These are phyloP conservation scores for Phytophthora colocasiae DNA, from an alignment of 352 stramenopile species.

Conservation along the genomic window DNA sequence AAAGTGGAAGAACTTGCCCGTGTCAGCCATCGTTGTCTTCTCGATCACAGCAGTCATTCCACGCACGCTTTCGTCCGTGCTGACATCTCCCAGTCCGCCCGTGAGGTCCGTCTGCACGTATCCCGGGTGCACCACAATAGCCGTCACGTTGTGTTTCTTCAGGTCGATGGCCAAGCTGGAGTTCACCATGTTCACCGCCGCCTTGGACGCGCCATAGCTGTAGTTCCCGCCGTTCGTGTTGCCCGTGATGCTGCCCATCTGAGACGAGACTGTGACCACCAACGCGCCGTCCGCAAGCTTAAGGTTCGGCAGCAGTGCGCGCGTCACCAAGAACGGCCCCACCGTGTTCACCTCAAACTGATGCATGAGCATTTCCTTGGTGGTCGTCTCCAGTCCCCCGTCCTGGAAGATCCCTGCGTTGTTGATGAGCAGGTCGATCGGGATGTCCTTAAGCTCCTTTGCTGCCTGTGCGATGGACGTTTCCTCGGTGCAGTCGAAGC, in stretches of 20 bases:
- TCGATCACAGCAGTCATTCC: conserved; percentile 43
- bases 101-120: conserved; percentile 66
- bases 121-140: conserved; percentile 55
- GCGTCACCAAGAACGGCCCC: conserved; percentile 60
- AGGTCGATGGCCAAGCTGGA: conserved; percentile 51
- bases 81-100: conserved; percentile 30
- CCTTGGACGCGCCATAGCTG: conserved; percentile 74
- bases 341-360: conserved; percentile 73
- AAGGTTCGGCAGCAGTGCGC: conserved; percentile 50
- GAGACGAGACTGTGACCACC: conserved; percentile 18
- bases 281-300: conserved; percentile 21
- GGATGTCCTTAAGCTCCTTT: conserved; percentile 43
- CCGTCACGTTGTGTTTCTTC: conserved; percentile 45
- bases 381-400: conserved; percentile 33
- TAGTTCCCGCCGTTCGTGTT: conserved; percentile 52
- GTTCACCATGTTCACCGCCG: conserved; percentile 74
- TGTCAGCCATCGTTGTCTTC: conserved; percentile 41
- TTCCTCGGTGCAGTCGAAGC: conserved; percentile 54
- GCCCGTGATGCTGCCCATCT: conserved; percentile 49
- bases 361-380: conserved; percentile 54
- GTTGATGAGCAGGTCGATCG: conserved; percentile 70
- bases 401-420: conserved; percentile 54
- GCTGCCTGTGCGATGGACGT: conserved; percentile 44
- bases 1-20: conserved; percentile 59
- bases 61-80: conserved; percentile 39